A percentile compares a stretch with the other conserved stretches of the same genome.
Conservation (phyloP, 345 rosid genomes). For the Capsella bursapastoris region DNA sequence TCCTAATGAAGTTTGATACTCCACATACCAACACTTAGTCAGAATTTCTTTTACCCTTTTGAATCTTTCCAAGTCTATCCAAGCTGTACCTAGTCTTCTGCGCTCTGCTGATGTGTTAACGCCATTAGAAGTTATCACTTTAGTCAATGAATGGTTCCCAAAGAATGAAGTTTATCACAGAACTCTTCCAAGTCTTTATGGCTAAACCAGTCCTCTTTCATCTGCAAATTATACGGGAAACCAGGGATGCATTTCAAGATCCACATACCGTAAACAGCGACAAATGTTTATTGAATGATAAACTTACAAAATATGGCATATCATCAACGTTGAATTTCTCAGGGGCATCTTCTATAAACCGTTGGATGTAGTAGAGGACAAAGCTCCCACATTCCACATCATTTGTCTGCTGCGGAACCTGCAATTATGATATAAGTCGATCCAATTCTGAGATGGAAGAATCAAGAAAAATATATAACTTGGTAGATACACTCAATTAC, state of each 20-base stretch:
- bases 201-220: constrained; percentile 69
- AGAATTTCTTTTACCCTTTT: constrained; percentile 7
- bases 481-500: constrained; percentile 36
- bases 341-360: constrained; percentile 62
- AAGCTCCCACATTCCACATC: constrained; percentile 71
- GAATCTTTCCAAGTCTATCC: not conserved
- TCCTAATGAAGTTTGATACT: constrained; percentile 11
- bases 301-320: constrained; percentile 66
- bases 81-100: constrained; percentile 23
- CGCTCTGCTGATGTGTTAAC: constrained; percentile 14
- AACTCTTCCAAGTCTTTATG: constrained; percentile 50
- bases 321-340: constrained; percentile 46
- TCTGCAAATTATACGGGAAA: constrained; percentile 47
- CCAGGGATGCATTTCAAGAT: not conserved
- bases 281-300: not conserved
- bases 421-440: constrained; percentile 23
- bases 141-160: constrained; percentile 28
- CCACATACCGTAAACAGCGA: not conserved
- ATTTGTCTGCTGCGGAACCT: constrained; percentile 83
- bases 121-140: constrained; percentile 2
- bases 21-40: constrained; percentile 26
- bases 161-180: constrained; percentile 47
- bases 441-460: constrained; percentile 15
- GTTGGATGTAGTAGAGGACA: constrained; percentile 69
- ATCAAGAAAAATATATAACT: constrained; percentile 18